Conservation (phyloP, 768 basidiomycete genomes). For the Agrocybe praecox region DNA sequence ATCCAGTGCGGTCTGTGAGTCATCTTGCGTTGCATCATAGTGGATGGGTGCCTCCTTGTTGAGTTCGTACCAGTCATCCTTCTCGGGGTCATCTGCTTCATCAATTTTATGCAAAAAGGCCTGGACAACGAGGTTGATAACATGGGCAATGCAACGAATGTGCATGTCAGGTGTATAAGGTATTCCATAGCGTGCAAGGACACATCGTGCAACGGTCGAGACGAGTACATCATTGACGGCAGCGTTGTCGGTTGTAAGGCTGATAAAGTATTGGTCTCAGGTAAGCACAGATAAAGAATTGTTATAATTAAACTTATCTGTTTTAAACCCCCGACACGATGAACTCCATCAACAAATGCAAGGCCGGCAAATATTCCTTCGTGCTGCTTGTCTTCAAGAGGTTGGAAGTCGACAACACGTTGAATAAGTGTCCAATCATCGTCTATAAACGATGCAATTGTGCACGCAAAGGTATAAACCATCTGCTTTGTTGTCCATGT, state of each 20-base stretch:
- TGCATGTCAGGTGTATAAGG: slow-evolving; percentile 28
- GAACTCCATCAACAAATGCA: slow-evolving; percentile 27
- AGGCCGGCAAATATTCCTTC: slow-evolving; percentile 30
- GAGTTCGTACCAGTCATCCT: slow-evolving; percentile 23
- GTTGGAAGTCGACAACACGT: slow-evolving; percentile 31
- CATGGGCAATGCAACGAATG: slow-evolving; percentile 34
- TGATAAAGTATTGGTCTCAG: slow-evolving; percentile 13
- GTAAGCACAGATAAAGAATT: background rate
- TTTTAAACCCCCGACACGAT: slow-evolving; percentile 23
- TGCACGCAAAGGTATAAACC: slow-evolving; percentile 34
- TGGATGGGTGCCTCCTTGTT: slow-evolving; percentile 30
- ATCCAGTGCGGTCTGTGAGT: slow-evolving; percentile 17
- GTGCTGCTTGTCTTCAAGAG: slow-evolving; percentile 33
- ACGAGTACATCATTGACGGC: slow-evolving; percentile 32
- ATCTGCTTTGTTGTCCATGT: slow-evolving; percentile 33
- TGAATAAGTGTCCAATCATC: slow-evolving; percentile 34
- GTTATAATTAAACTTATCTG: slow-evolving; percentile 31
- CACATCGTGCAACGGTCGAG: slow-evolving; percentile 12
- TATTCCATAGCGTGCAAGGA: slow-evolving; percentile 24
- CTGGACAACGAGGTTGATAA: slow-evolving; percentile 39
- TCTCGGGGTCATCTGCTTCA: slow-evolving; percentile 27
- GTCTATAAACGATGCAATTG: slow-evolving; percentile 28
- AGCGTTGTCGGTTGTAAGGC: slow-evolving; percentile 34
- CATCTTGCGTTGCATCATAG: slow-evolving; percentile 25
- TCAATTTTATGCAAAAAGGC: slow-evolving; percentile 22